Evolutionary conservation across 139 green algal genomes (phyloP), one percentile per base, ranked within the genome.

Genomic region (Closterium sp.): DNA sequence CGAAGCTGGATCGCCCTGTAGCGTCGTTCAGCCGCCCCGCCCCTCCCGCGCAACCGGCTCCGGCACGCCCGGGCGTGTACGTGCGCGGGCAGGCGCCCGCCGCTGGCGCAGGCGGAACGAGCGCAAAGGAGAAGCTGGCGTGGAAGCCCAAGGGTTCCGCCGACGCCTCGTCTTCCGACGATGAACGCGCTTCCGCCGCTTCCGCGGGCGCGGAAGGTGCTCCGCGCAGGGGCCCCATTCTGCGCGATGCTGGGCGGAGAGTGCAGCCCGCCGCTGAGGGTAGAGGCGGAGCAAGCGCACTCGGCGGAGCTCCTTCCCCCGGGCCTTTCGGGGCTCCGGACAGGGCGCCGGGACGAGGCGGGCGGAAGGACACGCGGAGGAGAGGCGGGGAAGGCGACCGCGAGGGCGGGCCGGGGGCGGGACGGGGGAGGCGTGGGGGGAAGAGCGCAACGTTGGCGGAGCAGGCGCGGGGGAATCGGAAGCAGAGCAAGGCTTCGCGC

Each of bases 401-500:
- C 62, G 62, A 79, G 0, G 62, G 45, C 45, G 45, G 45, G 45
- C 10, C 45, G 45, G 45, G 62, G 62, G 62, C 62, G 0, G 62
- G 62, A 6, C 62, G 62, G 62, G 62, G 62, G 17, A 79, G 19
- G 62, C 62, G 62, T 0, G 38, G 38, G 62, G 62, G 62, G 17
- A 79, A 5, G 27, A 13, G 62, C 17, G 1, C 13, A 22, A 24
- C 62, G 62, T 13, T 79, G 62, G 62, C 62, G 62, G 32, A 89
- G 89, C 32, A 92, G 70, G 86, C 89, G 70, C 86, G 70, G 89
- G 31, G 30, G 30, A 92, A 87, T 31, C 29, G 91, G 31, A 30
- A 92, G 70, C n/a, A 94, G 91, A 94, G 90, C 90, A 94, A 91
- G 91, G 31, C 31, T 22, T 86, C 24, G 24, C n/a, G 50, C 22